phyloP scores from a whole-genome alignment of 2,329 filamentous ascomycete genomes.

The Ascochyta lentis region DNA sequence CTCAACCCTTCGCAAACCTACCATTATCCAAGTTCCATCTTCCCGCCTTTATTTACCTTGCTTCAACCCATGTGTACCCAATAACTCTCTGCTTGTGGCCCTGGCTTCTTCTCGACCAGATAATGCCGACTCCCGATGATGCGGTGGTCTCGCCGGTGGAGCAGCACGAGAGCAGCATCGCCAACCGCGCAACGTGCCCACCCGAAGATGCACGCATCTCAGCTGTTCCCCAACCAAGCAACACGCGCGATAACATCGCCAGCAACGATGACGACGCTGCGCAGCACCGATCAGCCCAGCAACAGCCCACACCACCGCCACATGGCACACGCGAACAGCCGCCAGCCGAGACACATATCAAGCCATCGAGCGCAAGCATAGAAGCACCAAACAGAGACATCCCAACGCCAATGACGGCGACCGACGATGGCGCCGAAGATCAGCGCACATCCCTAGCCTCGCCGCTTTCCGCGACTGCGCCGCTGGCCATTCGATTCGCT shows the following conservation, averaged over 20 bases:
- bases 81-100: slow-evolving; percentile 28
- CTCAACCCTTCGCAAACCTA: slow-evolving; percentile 5
- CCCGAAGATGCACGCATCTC: slow-evolving; percentile 51
- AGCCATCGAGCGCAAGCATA: slow-evolving; percentile 41
- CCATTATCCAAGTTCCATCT: slow-evolving; percentile 7
- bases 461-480: slow-evolving; percentile 37
- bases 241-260: slow-evolving; percentile 26
- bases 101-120: slow-evolving; percentile 38
- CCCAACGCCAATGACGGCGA: slow-evolving; percentile 47
- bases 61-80: slow-evolving; percentile 29
- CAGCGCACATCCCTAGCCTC: slow-evolving; percentile 43
- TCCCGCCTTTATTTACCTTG: slow-evolving; percentile 12
- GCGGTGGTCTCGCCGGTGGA: slow-evolving; percentile 49
- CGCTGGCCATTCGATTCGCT: slow-evolving; percentile 31
- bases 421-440: slow-evolving; percentile 45
- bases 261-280: slow-evolving; percentile 25
- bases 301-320: slow-evolving; percentile 48
- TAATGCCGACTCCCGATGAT: slow-evolving; percentile 60
- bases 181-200: slow-evolving; percentile 58
- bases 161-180: slow-evolving; percentile 45
- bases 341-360: slow-evolving; percentile 35
- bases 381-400: slow-evolving; percentile 46
- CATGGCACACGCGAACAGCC: slow-evolving; percentile 27
- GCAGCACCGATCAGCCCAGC: slow-evolving; percentile 15
- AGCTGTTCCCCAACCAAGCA: slow-evolving; percentile 41